Evolutionary conservation across 2,329 filamentous ascomycete genomes (phyloP), one percentile per base, ranked within the genome.

Genomic region (Apiospora saccharicola): DNA sequence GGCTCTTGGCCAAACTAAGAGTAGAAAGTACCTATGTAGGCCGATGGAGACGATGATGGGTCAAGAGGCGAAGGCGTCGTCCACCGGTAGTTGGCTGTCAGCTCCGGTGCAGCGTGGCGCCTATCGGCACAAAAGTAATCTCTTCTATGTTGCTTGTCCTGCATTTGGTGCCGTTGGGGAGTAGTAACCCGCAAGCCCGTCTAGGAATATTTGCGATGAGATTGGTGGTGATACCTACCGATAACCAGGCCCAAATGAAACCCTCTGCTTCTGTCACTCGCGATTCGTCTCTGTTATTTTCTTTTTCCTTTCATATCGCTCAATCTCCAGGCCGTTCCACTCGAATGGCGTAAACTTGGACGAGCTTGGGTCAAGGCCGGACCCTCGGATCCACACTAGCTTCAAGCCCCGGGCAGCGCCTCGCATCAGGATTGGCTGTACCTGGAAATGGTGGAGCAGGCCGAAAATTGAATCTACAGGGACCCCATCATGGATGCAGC

Each of bases 11-110:
- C 57, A 64, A 64, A 64, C 57, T 24, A 64, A n/a, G 57, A 13
- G 10, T 41, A 19, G 4, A 30, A n/a, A 41, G 22, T n/a, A 34
- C n/a, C n/a, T 41, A 41, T 64, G 57, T 37, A 64, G 57, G 53
- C 30, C 53, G 12, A 37, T 61, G 53, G 53, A 22, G 51, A 34
- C 53, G 53, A 61, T 37, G 22, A 26, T 57, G 53, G 53, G 53
- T 37, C 51, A 16, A 57, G 51, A 19, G 26, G 51, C 37, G 37
- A 41, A 41, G 37, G 37, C 51, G 51, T 34, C 51, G 51, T 34
- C 57, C n/a, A 64, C 57, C 57, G 57, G 57, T 64, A 64, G 57
- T 64, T 64, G 57, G 57, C 30, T 64, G 57, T 64, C 57, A 64
- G 57, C 57, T 64, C 57, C 57, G 57, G 57, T 12, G 34, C 22